Evolutionary conservation across 176 grass and related monocot species (phyloP).

Genomic region (Thinopyrum elongatum): DNA sequence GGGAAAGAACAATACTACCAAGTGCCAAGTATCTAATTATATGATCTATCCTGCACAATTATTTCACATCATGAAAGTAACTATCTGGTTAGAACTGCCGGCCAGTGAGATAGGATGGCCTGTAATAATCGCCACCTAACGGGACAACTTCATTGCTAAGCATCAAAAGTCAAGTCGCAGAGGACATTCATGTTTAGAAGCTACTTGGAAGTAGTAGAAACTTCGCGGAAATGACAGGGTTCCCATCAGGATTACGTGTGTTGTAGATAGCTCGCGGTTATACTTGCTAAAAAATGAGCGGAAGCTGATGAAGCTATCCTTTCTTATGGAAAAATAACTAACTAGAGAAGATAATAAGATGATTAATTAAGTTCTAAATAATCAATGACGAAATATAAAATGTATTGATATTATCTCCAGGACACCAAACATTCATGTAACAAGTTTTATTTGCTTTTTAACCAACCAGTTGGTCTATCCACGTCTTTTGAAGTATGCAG

Average conservation of each 20-base stretch:
- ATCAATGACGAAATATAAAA: too few species aligned
- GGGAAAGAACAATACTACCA: conserved; percentile 21
- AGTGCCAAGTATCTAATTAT: conserved; percentile 13
- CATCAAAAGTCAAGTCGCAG: conserved; percentile 4
- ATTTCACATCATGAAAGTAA: conserved; percentile 22
- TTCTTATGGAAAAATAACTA: neutral
- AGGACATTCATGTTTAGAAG: neutral
- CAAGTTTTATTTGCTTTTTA: too few species aligned
- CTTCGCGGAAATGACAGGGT: neutral
- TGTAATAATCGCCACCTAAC: neutral
- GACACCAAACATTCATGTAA: too few species aligned
- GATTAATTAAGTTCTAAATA: too few species aligned
- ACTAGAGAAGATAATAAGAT: neutral
- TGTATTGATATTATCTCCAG: too few species aligned
- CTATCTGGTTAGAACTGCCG: neutral
- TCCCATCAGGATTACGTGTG: neutral
- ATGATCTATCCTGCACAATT: neutral
- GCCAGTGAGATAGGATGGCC: neutral
- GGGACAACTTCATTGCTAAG: conserved; percentile 16
- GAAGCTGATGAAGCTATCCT: neutral
- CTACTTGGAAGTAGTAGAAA: conserved; percentile 12
- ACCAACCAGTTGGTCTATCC: too few species aligned
- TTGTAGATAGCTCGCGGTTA: neutral
- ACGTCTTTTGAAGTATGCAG: neutral
- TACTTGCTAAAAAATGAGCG: neutral